Evolutionary conservation across 2,329 filamentous ascomycete species (phyloP), one percentile per base, ranked within the genome.

Genomic region (Helicocarpus griseus): DNA sequence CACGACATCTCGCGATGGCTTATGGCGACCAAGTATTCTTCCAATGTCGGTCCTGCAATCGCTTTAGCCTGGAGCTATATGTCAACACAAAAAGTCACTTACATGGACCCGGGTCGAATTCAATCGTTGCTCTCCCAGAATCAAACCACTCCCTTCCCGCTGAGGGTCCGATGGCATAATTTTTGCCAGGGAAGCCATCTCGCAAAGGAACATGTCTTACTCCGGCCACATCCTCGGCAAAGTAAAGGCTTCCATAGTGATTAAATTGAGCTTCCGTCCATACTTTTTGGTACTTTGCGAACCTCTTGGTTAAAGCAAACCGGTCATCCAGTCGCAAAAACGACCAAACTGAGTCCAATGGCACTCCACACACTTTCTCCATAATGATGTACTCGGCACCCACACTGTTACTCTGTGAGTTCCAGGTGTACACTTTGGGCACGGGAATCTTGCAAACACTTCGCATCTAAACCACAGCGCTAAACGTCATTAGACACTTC

Each of bases 351-450:
- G 61, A 58, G n/a, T 57, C 61, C 22, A 66, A 45, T n/a, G 58
- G 54, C 9, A 47, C 54, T 21, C 67, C 65, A 1, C 24, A 55
- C n/a, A 62, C 35, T 28, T 60, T 57, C 50, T 66, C n/a, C 63
- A 68, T 65, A 38, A 69, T 63, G 17, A 69, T 59, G 26, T n/a
- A 69, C 55, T 69, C 64, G 17, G 63, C 63, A 5, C 65, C 63
- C 47, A 64, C 65, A 49, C 60, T 31, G 43, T 69, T 68, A 19
- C 52, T 55, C 33, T 53, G 50, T 17, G 65, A 65, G 52, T 57
- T 62, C 65, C 65, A 70, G 14, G 60, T n/a, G 7, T 62, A 55
- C 11, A 68, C 62, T 53, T 54, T 62, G 8, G 67, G 67, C 9
- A 63, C 57, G 19, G 67, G 67, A 28, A 56, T 65, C 21, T 52